Base-by-base conservation (phyloP, 169 alveolate genomes). In the Plasmodium sp. region DNA sequence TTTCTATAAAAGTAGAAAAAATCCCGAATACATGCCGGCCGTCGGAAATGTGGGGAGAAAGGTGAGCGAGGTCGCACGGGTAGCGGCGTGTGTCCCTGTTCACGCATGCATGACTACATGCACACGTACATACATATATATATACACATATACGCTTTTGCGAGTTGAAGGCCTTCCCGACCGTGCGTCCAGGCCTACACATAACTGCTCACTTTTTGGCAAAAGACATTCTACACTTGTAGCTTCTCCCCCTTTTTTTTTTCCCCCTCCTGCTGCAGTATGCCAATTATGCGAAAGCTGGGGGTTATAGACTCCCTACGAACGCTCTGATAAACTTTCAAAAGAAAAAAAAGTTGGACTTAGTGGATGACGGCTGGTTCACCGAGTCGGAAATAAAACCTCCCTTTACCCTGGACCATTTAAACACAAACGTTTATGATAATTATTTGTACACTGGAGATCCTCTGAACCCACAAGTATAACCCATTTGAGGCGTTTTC, bases 391-490 rank as follows among this genome's bases (percentile, higher is more conserved):
- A 95, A 54, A 93, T 95, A 12, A 90, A 94, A 62, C 98, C 98
- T 58, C 96, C 96, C 18, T 92, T 94, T 45, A 83, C 93, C 18
- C 84, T 96, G 33, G 92, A 92, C 54, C 96, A 96, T 84, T 74
- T 94, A 16, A 96, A 95, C 81, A 96, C 98, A 22, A 96, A 95
- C 83, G 98, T 96, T 56, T 92, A 88, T 58, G 92, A 94, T 51
- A 92, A 96, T 51, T 95, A 96, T 54, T 95, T 96, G 75, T 96
- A 96, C 81, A 96, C 98, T 33, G 98, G 98, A 22, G 98, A 96
- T 39, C 97, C 97, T 22, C 77, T 93, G 43, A 94, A 95, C 75
- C 98, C 98, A n/a, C 95, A 96, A 93, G 97, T 95, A 79, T 71
- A 43, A 84, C 74, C 6, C 75, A 10, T 71, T 36, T 84, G n/a